Evolutionary conservation across 345 rosid genomes (phyloP).

Genomic region (Syzygium oleosum): DNA sequence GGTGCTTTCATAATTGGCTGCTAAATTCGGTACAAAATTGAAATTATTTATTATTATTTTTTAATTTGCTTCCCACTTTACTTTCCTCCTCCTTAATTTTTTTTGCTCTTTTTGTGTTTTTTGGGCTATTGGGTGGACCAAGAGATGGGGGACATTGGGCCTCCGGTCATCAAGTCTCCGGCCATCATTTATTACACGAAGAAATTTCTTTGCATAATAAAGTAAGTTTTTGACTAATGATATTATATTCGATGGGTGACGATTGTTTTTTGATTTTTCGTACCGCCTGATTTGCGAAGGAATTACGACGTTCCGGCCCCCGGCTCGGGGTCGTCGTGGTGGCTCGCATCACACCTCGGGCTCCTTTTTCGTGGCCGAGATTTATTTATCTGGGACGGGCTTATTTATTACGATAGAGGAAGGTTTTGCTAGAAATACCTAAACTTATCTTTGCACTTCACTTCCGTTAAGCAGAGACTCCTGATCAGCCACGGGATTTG

Average conservation of each 20-base stretch:
- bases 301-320: neutral
- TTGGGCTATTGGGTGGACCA: neutral
- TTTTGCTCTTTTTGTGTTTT: neutral
- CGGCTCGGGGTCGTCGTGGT: neutral
- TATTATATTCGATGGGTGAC: neutral
- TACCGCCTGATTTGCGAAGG: neutral
- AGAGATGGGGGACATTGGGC: neutral
- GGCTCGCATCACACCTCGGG: neutral
- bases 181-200: neutral
- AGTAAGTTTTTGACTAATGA: neutral
- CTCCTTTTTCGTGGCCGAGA: neutral
- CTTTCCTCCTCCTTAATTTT: accelerated
- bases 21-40: neutral
- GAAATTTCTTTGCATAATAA: too few relatives aligned
- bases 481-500: neutral
- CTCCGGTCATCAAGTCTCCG: neutral
- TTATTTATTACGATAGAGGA: neutral
- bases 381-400: neutral
- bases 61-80: neutral
- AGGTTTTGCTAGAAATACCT: neutral
- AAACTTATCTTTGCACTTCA: neutral
- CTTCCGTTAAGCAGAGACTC: neutral
- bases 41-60: too few relatives aligned
- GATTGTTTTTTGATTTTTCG: neutral
- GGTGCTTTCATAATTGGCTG: neutral